A percentile compares a stretch with the other conserved stretches of the same genome.
Evolutionary conservation across 176 grass and related monocot species (phyloP).

Genomic region (Sorghum bicolor): DNA sequence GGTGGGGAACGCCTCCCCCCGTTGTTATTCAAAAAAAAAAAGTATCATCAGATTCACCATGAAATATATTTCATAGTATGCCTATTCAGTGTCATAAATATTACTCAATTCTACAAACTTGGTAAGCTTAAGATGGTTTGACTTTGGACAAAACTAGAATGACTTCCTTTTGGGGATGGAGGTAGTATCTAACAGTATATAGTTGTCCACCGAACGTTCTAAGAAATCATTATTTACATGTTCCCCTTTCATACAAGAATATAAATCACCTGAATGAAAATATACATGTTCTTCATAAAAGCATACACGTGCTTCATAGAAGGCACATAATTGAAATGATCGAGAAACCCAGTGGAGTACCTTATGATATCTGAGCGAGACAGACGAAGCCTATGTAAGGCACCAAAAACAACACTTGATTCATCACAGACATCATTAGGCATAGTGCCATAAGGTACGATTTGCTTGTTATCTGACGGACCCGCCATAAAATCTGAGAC

Average conservation of each 20-base stretch:
- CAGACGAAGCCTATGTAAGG: slow-evolving; percentile 42
- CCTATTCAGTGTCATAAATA: background rate
- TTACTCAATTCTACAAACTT: background rate
- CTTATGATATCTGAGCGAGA: slow-evolving; percentile 50
- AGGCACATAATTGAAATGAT: slow-evolving; percentile 1
- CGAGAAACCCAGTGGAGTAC: slow-evolving; percentile 15
- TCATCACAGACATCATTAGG: slow-evolving; percentile 31
- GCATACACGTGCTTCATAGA: background rate
- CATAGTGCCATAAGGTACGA: slow-evolving; percentile 34
- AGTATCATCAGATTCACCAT: no score
- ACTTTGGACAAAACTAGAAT: background rate
- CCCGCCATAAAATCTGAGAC: slow-evolving; percentile 32
- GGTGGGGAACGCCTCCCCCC: no score
- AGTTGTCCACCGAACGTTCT: background rate
- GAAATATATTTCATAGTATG: background rate
- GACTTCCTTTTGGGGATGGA: background rate
- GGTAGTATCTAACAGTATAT: background rate
- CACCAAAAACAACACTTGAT: slow-evolving; percentile 41
- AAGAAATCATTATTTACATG: background rate
- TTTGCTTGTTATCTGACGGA: slow-evolving; percentile 37
- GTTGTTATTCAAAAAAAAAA: no score
- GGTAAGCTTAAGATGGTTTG: background rate
- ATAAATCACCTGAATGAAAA: background rate
- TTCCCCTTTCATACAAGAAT: background rate
- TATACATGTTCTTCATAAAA: background rate